Conservation (phyloP, 2,329 filamentous ascomycete genomes). For the Colletotrichum endophyticum region DNA sequence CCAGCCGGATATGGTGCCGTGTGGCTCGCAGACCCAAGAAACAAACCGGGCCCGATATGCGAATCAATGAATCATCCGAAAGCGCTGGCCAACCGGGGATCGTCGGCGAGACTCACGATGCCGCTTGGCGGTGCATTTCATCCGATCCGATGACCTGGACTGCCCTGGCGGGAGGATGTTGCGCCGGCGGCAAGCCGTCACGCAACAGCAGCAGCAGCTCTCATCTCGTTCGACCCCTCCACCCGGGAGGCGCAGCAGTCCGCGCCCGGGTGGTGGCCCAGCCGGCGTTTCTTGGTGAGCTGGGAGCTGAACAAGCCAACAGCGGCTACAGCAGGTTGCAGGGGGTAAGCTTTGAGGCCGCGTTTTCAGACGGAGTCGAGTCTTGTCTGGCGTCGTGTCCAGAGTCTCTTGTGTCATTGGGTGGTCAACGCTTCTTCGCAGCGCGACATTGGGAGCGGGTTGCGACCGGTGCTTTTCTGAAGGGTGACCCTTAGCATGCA, state of each 20-base stretch:
- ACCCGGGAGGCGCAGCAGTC: conserved; percentile 3
- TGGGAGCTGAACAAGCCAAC: not conserved
- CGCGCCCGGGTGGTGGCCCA: not conserved
- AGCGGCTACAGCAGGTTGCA: not conserved
- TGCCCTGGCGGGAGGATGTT: conserved; percentile 15
- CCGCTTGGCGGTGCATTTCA: conserved; percentile 5
- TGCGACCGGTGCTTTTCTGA: not conserved
- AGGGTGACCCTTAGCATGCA: not conserved
- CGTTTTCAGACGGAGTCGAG: not conserved
- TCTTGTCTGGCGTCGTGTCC: not conserved
- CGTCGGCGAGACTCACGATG: conserved; percentile 7
- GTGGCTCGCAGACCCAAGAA: not conserved
- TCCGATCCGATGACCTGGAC: conserved; percentile 6
- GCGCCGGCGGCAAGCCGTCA: conserved; percentile 1
- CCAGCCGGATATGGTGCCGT: not conserved
- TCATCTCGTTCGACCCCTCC: not conserved
- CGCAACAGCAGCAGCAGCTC: not conserved
- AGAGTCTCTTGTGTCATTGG: not conserved
- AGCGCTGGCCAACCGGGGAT: not conserved
- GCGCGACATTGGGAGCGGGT: not conserved
- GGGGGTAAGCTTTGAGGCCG: not conserved
- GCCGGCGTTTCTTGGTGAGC: not conserved
- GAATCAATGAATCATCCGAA: not conserved
- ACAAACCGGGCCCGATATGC: not conserved
- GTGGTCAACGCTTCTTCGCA: not conserved